These are phyloP conservation scores for Mangifera indica DNA, from an alignment of 345 rosid species.

Conservation along the genomic window DNA sequence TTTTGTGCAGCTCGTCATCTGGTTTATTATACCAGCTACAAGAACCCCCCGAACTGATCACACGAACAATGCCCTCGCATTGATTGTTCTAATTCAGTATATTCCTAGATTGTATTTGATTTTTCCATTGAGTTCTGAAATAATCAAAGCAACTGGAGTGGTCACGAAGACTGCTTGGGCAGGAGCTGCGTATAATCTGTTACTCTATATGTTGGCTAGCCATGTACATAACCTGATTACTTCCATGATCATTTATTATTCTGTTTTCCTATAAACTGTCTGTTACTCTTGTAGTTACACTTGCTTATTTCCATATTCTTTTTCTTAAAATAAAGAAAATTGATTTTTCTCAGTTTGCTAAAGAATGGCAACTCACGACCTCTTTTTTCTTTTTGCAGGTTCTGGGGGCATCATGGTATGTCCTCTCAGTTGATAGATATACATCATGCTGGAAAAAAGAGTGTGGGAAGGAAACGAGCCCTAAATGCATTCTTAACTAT, in stretches of 20 bases:
- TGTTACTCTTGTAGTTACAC: not conserved
- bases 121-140: conserved; percentile 77
- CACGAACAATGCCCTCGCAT: conserved; percentile 67
- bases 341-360: not conserved
- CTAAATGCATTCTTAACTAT: conserved; percentile 44
- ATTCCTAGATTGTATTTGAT: conserved; percentile 79
- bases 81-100: conserved; percentile 75
- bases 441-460: conserved; percentile 73
- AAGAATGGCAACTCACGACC: not conserved
- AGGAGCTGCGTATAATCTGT: conserved; percentile 88
- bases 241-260: not conserved
- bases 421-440: conserved; percentile 74
- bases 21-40: conserved; percentile 65
- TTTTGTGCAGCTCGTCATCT: conserved; percentile 59
- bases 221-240: conserved; percentile 52
- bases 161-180: conserved; percentile 97
- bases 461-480: conserved; percentile 50
- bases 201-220: conserved; percentile 81
- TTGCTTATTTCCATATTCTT: not conserved
- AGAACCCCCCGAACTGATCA: conserved; percentile 52
- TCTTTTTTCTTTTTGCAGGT: conserved; percentile 43
- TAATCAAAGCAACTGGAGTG: conserved; percentile 75
- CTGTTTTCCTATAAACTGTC: not conserved
- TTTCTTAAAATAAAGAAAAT: not conserved
- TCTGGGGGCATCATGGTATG: conserved; percentile 85